These are phyloP conservation scores for Venturia carpophila DNA, from an alignment of 2,329 filamentous ascomycete species.

Conservation along the genomic window DNA sequence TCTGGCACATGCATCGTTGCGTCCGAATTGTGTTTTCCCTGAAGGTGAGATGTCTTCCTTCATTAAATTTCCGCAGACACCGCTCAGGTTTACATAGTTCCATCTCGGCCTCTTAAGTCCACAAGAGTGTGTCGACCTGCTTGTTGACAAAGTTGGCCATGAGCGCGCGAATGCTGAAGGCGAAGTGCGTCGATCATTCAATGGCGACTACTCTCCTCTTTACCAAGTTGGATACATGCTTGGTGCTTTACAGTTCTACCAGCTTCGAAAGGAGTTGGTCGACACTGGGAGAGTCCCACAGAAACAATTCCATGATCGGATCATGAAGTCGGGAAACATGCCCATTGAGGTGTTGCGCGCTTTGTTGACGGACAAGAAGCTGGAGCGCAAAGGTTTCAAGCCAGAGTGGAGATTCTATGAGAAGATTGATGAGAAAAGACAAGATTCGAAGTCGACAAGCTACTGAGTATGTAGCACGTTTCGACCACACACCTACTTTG, in stretches of 20 bases:
- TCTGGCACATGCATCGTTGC: conserved; percentile 57
- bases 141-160: conserved; percentile 51
- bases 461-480: too few species aligned
- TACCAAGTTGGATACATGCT: conserved; percentile 40
- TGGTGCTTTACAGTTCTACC: conserved; percentile 44
- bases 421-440: background rate
- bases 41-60: conserved; percentile 23
- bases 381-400: conserved; percentile 37
- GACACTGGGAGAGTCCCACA: conserved; percentile 35
- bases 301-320: conserved; percentile 49
- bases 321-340: conserved; percentile 47
- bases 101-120: conserved; percentile 49
- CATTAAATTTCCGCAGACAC: background rate
- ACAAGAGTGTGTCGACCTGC: conserved; percentile 48
- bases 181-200: conserved; percentile 50
- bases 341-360: conserved; percentile 49
- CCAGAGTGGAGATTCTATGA: conserved; percentile 45
- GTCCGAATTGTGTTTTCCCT: conserved; percentile 52
- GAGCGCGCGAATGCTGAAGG: conserved; percentile 53
- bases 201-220: conserved; percentile 49
- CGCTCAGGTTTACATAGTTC: conserved; percentile 30
- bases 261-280: conserved; percentile 44
- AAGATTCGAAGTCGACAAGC: too few species aligned
- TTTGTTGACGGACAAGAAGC: conserved; percentile 36
- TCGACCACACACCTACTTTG: too few species aligned